These are phyloP conservation scores for Lolium rigidum DNA, from an alignment of 176 grass and related monocot species.

Conservation along the genomic window DNA sequence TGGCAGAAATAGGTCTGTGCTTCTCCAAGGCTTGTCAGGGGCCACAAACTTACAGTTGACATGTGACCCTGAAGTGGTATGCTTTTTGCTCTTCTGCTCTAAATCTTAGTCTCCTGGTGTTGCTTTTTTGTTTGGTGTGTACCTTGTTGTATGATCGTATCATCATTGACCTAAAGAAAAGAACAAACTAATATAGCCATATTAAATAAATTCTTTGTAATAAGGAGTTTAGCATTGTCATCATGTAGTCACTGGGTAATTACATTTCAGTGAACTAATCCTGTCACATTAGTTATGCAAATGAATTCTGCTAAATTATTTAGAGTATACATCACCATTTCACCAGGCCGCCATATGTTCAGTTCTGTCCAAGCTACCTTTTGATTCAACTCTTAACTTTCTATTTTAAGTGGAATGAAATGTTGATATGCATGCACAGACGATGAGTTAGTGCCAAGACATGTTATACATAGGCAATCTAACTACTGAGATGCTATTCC, in stretches of 20 bases:
- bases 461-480: too few species aligned
- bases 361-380: background rate
- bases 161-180: background rate
- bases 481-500: too few species aligned
- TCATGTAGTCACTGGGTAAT: constrained; percentile 5
- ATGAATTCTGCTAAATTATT: background rate
- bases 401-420: background rate
- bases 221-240: background rate
- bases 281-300: background rate
- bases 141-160: background rate
- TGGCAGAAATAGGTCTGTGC: background rate
- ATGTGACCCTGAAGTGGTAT: constrained; percentile 15
- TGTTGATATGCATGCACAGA: background rate
- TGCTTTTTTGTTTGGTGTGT: background rate
- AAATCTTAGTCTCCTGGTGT: background rate
- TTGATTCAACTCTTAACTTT: background rate
- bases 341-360: background rate
- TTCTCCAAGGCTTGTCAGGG: constrained; percentile 21
- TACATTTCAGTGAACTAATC: too few species aligned
- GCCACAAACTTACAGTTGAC: background rate
- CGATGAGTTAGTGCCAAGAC: too few species aligned
- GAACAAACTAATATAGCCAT: background rate
- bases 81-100: background rate
- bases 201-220: background rate
- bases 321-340: background rate